These are phyloP conservation scores for Diaporthe citri DNA, from an alignment of 2,329 filamentous ascomycete genomes.

Conservation along the genomic window DNA sequence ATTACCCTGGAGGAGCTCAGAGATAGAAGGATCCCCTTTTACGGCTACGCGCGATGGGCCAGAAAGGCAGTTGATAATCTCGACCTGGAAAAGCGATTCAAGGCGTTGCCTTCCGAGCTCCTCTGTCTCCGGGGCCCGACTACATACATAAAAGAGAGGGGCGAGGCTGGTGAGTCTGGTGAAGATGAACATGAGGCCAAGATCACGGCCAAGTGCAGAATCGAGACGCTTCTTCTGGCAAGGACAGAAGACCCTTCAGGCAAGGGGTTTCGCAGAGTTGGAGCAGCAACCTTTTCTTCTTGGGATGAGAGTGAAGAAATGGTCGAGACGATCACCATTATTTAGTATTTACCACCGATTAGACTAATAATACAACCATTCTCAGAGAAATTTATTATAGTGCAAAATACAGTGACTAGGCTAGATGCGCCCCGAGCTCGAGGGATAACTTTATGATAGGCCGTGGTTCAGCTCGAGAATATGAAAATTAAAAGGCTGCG, in stretches of 20 bases:
- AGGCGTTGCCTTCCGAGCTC: background rate
- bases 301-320: constrained; percentile 8
- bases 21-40: background rate
- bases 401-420: no score
- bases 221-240: constrained; percentile 3
- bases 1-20: background rate
- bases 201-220: background rate
- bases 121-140: constrained; percentile 7
- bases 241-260: background rate
- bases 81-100: background rate
- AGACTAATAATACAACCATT: background rate
- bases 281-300: constrained; percentile 3
- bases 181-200: background rate
- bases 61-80: background rate
- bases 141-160: background rate
- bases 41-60: background rate
- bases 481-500: no score
- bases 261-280: constrained; percentile 15
- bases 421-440: no score
- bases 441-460: no score
- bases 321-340: background rate
- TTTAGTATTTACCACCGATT: background rate
- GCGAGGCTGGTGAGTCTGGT: background rate
- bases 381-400: background rate
- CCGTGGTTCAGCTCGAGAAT: no score